A percentile compares a stretch with the other conserved stretches of the same genome.
Conservation (phyloP, 108 stramenopile genomes). For the Fragilaria crotonensis region DNA sequence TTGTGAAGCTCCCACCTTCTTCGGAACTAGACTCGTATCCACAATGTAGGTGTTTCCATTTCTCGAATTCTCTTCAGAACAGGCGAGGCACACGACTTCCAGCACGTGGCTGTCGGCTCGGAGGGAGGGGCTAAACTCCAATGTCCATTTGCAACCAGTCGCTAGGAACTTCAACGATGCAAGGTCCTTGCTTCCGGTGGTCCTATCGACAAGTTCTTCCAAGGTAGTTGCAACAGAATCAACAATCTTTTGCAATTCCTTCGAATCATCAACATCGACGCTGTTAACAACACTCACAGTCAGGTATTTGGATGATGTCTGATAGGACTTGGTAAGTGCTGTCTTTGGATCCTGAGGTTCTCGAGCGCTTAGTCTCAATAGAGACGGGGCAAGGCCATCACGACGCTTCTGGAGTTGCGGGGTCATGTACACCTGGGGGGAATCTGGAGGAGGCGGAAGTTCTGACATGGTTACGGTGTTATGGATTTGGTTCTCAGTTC, state of each 20-base stretch:
- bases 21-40: constrained; percentile 31
- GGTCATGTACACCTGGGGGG: constrained; percentile 33
- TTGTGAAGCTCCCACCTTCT: constrained; percentile 7
- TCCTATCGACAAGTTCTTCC: constrained; percentile 23
- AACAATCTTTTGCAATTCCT: constrained; percentile 30
- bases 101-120: constrained; percentile 27
- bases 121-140: constrained; percentile 22
- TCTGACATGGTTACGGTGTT: too few relatives aligned
- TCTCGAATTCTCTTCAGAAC: constrained; percentile 1
- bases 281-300: constrained; percentile 8
- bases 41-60: constrained; percentile 28
- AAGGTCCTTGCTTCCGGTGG: constrained; percentile 19
- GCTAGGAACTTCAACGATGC: constrained; percentile 28
- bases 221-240: constrained; percentile 29
- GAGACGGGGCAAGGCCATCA: constrained; percentile 25
- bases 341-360: constrained; percentile 11
- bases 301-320: constrained; percentile 32
- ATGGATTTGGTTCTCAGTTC: too few relatives aligned
- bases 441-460: constrained; percentile 2
- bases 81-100: constrained; percentile 21
- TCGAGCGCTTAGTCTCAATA: constrained; percentile 6
- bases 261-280: constrained; percentile 15
- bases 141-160: constrained; percentile 38
- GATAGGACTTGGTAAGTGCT: constrained; percentile 31
- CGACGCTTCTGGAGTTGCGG: constrained; percentile 34